Evolutionary conservation across 176 grass and related monocot species (phyloP).

Genomic region (Juncus effusus): DNA sequence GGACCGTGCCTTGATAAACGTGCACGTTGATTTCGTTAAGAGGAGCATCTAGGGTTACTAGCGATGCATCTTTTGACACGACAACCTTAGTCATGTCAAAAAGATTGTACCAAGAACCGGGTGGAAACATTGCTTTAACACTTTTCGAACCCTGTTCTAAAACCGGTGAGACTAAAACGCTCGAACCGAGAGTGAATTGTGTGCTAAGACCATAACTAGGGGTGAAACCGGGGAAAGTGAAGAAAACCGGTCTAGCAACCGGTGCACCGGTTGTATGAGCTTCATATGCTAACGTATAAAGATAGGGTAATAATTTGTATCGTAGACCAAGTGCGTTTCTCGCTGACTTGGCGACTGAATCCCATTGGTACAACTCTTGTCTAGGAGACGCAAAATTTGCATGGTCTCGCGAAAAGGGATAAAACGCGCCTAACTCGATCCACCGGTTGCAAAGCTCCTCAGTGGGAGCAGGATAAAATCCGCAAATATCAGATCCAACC

Average conservation of each 20-base stretch:
- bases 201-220: constrained; percentile 69
- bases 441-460: constrained; percentile 96
- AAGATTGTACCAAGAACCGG: constrained; percentile 83
- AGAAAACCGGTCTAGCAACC: constrained; percentile 75
- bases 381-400: constrained; percentile 74
- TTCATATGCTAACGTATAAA: constrained; percentile 82
- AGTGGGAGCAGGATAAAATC: constrained; percentile 50
- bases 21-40: constrained; percentile 88
- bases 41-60: constrained; percentile 44
- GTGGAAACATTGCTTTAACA: constrained; percentile 66
- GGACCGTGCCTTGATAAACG: constrained; percentile 60
- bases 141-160: constrained; percentile 54
- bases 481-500: constrained; percentile 83
- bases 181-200: constrained; percentile 66
- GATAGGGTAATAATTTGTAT: constrained; percentile 66
- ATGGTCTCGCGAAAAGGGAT: constrained; percentile 92
- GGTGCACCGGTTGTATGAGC: constrained; percentile 73
- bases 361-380: constrained; percentile 86
- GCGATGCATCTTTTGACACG: constrained; percentile 27
- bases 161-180: constrained; percentile 81
- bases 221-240: constrained; percentile 72
- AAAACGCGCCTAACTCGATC: constrained; percentile 94
- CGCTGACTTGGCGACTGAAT: constrained; percentile 64
- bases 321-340: constrained; percentile 72
- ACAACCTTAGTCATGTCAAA: constrained; percentile 70